Percentiles rank a stretch among this genome's conserved stretches.
Evolutionary conservation across 83 land plant genomes (phyloP).

Genomic region (Diphasiastrum complanatum): DNA sequence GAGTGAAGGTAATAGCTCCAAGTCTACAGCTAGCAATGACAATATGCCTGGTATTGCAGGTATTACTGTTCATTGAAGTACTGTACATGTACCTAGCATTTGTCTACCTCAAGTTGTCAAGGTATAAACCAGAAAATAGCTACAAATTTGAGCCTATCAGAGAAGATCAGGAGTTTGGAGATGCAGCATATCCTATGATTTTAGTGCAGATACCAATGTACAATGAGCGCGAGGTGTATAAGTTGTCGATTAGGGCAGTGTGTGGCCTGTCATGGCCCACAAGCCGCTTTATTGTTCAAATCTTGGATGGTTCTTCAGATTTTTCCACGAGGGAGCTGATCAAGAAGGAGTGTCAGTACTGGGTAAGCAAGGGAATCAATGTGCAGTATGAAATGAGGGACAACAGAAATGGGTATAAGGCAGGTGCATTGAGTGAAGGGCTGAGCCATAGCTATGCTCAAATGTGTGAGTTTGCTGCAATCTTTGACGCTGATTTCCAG

Average conservation of each 20-base stretch:
- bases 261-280: conserved; percentile 12
- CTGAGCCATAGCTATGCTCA: conserved; percentile 24
- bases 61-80: no score
- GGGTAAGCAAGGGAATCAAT: conserved; percentile 34
- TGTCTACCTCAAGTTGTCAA: no score
- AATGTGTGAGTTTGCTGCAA: conserved; percentile 34
- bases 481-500: conserved; percentile 39
- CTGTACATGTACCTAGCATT: no score
- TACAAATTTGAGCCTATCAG: no score
- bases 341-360: conserved; percentile 27
- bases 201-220: no score
- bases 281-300: background rate
- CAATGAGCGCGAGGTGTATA: background rate
- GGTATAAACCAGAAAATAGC: no score
- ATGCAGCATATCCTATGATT: no score
- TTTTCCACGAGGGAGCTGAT: conserved; percentile 17
- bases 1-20: no score
- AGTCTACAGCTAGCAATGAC: no score
- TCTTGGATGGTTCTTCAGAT: background rate
- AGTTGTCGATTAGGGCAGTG: conserved; percentile 13
- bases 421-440: conserved; percentile 36
- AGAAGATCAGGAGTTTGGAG: no score
- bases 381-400: conserved; percentile 29
- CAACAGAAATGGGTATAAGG: conserved; percentile 37
- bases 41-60: no score